phyloP scores from a whole-genome alignment of 805 yeast genomes.

The Saccharomycopsis oosterbeekiorum region DNA sequence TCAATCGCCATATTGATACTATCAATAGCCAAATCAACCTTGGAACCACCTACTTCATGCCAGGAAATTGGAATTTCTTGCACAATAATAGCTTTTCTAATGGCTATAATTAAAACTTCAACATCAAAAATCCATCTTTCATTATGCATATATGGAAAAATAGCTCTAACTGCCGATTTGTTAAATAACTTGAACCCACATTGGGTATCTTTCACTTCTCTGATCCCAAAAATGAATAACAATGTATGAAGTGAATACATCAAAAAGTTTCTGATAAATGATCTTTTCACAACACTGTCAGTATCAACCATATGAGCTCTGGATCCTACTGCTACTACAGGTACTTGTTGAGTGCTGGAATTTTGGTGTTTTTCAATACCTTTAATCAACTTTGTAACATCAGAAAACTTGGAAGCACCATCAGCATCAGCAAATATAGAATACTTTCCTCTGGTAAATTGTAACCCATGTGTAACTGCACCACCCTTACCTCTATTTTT shows the following conservation, averaged over 20 bases:
- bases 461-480: slow-evolving; percentile 90
- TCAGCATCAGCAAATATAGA: slow-evolving; percentile 94
- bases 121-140: slow-evolving; percentile 99
- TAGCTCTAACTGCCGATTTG: slow-evolving; percentile 46
- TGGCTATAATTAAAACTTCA: slow-evolving; percentile 75
- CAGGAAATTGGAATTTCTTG: slow-evolving; percentile 82
- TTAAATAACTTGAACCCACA: slow-evolving; percentile 95
- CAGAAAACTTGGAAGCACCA: slow-evolving; percentile 82
- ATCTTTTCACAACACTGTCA: slow-evolving; percentile 92
- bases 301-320: slow-evolving; percentile 95
- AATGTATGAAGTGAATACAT: slow-evolving; percentile 89
- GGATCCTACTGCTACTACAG: slow-evolving; percentile 79
- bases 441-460: slow-evolving; percentile 60
- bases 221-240: slow-evolving; percentile 81
- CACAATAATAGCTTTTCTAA: slow-evolving; percentile 55
- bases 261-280: slow-evolving; percentile 76
- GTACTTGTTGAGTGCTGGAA: slow-evolving; percentile 22
- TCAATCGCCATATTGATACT: slow-evolving; percentile 91
- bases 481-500: slow-evolving; percentile 92
- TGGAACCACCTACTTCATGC: slow-evolving; percentile 96
- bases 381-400: slow-evolving; percentile 46
- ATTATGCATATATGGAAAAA: slow-evolving; percentile 88
- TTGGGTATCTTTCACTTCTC: slow-evolving; percentile 85
- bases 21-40: slow-evolving; percentile 85
- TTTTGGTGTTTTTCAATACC: slow-evolving; percentile 21